Base-by-base conservation (phyloP, 148 eudicot species). In the Euryodendron excelsum region DNA sequence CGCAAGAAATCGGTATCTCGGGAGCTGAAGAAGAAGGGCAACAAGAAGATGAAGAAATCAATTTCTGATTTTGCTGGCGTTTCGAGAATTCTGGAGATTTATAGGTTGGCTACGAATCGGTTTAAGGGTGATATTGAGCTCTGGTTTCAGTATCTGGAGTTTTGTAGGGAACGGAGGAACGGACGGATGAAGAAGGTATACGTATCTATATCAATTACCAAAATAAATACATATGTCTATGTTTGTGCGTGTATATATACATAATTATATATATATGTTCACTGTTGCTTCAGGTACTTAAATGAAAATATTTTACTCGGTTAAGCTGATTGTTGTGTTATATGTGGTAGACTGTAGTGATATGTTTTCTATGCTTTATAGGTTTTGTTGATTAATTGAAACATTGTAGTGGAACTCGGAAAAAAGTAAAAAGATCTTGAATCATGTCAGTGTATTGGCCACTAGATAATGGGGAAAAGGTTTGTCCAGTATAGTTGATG, bases 71-170 rank as follows among this genome's bases (percentile, higher is more conserved):
- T 53, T 25, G 88, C 95, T 0, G 93, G 97, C 1, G 86, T 89
- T 0, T 52, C 89, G 8, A 79, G 96, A 56, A 79, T 95, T 52
- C 62, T 93, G 18, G 93, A 90, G 37, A 64, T 91, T 73, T 95
- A 93, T 81, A 68, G 89, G 0, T 67, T 88, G 80, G 99, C 89
- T 2, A 91, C 97, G 4, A 87, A 45, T 27, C 74, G 96, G 76
- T 95, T 95, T 86, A 95, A 93, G 84, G 97, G 99, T 0, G 99
- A 95, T 63, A 30, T 95, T 39, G 82, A 84, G 73, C 80, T 95
- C 4, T 95, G 99, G 99, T 91, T 93, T 88, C 88, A 81, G 90
- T 95, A 88, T 78, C 73, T 95, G 75, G 99, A 95, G 87, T 95
- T 78, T 68, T 93, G 96, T 78, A 84, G 90, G 77, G 81, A 79